phyloP scores from a whole-genome alignment of 2,329 filamentous ascomycete genomes.

The Penicillium sp. region DNA sequence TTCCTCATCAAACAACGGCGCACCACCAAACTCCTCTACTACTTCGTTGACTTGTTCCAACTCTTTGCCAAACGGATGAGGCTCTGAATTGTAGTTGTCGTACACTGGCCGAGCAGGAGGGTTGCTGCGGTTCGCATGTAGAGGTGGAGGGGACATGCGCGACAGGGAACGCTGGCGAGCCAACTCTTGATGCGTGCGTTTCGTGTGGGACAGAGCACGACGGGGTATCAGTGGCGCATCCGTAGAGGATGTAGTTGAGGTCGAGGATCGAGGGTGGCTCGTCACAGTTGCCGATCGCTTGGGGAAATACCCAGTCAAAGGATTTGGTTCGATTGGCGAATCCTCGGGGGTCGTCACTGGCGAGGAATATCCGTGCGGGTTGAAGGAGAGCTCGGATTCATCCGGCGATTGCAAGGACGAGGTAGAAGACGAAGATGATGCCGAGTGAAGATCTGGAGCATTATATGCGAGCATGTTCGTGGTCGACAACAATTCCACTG shows the following conservation, averaged over 20 bases:
- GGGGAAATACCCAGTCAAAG: slow-evolving; percentile 66
- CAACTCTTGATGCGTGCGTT: slow-evolving; percentile 78
- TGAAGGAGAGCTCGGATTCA: slow-evolving; percentile 66
- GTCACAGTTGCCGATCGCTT: slow-evolving; percentile 71
- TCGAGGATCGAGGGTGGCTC: slow-evolving; percentile 55
- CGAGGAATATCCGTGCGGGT: slow-evolving; percentile 57
- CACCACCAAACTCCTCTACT: slow-evolving; percentile 81
- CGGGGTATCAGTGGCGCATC: slow-evolving; percentile 73
- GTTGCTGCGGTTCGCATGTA: slow-evolving; percentile 42
- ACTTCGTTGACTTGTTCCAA: slow-evolving; percentile 91
- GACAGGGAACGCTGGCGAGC: slow-evolving; percentile 71
- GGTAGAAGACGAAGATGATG: slow-evolving; percentile 51
- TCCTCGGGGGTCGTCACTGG: slow-evolving; percentile 53
- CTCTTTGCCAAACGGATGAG: slow-evolving; percentile 85
- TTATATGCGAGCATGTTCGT: slow-evolving; percentile 97
- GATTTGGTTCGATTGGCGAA: slow-evolving; percentile 58
- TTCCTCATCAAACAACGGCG: slow-evolving; percentile 72
- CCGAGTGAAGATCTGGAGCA: slow-evolving; percentile 74
- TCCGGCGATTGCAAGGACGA: slow-evolving; percentile 66
- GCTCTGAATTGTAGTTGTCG: slow-evolving; percentile 44
- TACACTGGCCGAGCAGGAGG: slow-evolving; percentile 38
- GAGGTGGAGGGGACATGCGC: slow-evolving; percentile 50
- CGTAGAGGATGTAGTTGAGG: slow-evolving; percentile 51
- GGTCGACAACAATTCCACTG: slow-evolving; percentile 85
- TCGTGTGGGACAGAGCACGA: slow-evolving; percentile 85